phyloP scores from a whole-genome alignment of 371 early-diverging fungal genomes.

The Mucor piriformis region DNA sequence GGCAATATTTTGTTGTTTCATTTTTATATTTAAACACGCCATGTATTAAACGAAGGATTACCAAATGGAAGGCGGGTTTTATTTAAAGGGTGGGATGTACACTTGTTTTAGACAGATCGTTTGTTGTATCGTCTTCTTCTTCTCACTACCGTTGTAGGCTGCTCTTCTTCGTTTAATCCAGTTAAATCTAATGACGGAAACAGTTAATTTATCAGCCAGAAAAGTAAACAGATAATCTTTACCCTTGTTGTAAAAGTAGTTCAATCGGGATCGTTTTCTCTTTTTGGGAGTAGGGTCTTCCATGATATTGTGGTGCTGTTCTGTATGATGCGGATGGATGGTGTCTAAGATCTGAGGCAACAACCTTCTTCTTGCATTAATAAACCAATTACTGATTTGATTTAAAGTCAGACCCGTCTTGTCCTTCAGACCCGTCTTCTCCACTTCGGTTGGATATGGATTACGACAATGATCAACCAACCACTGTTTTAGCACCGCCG shows the following conservation, averaged over 20 bases:
- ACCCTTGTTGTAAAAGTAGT: conserved; percentile 4
- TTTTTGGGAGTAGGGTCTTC: conserved; percentile 1
- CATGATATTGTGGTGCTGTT: neutral
- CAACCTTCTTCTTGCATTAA: conserved; percentile 73
- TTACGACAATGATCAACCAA: conserved; percentile 65
- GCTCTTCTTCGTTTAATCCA: neutral
- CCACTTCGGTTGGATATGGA: conserved; percentile 75
- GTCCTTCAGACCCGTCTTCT: conserved; percentile 58
- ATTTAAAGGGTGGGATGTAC: neutral
- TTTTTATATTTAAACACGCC: no score
- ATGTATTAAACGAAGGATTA: no score
- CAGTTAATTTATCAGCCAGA: neutral
- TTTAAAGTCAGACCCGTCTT: conserved; percentile 63
- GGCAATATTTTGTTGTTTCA: no score
- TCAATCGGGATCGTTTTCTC: neutral
- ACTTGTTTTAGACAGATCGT: neutral
- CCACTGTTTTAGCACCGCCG: conserved; percentile 67
- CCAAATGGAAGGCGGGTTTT: no score
- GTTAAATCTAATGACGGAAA: neutral
- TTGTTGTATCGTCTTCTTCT: conserved; percentile 18
- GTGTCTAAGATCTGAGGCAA: conserved; percentile 34
- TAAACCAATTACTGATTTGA: conserved; percentile 86
- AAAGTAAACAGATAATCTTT: neutral
- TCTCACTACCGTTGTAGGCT: conserved; percentile 13
- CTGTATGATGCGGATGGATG: neutral